Conservation (phyloP, 2,329 filamentous ascomycete species). For the Teratosphaeriaceae sp. region DNA sequence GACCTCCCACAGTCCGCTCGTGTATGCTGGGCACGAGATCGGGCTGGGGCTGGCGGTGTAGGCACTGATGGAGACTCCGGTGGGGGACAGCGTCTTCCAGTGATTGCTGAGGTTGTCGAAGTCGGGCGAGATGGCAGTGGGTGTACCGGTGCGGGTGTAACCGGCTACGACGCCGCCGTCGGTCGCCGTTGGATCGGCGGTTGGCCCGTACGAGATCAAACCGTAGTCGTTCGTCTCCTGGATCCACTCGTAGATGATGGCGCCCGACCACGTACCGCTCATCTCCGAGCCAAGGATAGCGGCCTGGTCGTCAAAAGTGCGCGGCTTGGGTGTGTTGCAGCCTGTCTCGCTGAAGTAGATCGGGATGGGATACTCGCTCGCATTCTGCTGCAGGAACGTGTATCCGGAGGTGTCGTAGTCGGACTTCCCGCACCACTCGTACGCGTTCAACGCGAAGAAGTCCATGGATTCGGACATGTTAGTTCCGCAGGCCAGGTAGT, state of each 20-base stretch:
- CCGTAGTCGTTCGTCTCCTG: slow-evolving; percentile 78
- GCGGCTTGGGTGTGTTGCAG: slow-evolving; percentile 60
- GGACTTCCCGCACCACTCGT: slow-evolving; percentile 52
- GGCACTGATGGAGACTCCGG: slow-evolving; percentile 57
- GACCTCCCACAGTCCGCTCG: slow-evolving; percentile 64
- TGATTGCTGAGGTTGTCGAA: slow-evolving; percentile 70
- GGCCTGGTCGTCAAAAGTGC: slow-evolving; percentile 63
- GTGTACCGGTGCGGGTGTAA: slow-evolving; percentile 64
- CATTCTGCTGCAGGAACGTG: slow-evolving; percentile 57
- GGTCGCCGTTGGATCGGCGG: slow-evolving; percentile 41
- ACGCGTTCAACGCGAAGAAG: slow-evolving; percentile 74
- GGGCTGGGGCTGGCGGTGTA: slow-evolving; percentile 61
- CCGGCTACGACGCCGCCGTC: slow-evolving; percentile 52
- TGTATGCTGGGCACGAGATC: slow-evolving; percentile 71
- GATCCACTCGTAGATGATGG: slow-evolving; percentile 88
- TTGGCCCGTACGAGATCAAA: slow-evolving; percentile 64
- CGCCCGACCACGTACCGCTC: slow-evolving; percentile 63
- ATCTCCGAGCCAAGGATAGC: slow-evolving; percentile 72
- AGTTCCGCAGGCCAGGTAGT: slow-evolving; percentile 72
- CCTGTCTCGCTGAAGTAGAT: slow-evolving; percentile 89
- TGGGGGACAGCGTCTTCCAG: slow-evolving; percentile 67
- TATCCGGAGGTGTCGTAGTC: slow-evolving; percentile 63
- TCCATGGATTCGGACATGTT: slow-evolving; percentile 65
- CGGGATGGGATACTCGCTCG: slow-evolving; percentile 67
- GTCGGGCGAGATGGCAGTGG: slow-evolving; percentile 66